A percentile compares a stretch with the other conserved stretches of the same genome.
Conservation (phyloP, 1,284 basidiomycete genomes). For the Athelia psychrophila region DNA sequence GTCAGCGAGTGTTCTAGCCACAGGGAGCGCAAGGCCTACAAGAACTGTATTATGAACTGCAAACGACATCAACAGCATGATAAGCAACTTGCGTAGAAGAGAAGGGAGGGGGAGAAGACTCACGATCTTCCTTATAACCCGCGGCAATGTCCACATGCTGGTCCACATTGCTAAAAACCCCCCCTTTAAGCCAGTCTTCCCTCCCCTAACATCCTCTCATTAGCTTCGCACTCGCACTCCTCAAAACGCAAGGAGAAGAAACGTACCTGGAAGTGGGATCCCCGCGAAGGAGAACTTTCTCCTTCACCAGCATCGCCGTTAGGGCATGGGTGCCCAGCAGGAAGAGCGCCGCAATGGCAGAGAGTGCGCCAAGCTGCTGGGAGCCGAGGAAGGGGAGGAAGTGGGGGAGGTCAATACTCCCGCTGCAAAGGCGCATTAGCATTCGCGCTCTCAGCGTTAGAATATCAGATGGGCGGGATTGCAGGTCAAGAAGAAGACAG, state of each 20-base stretch:
- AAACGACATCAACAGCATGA: constrained; percentile 6
- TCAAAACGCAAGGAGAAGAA: background rate
- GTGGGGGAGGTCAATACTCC: constrained; percentile 38
- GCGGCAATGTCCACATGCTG: constrained; percentile 68
- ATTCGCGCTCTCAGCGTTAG: background rate
- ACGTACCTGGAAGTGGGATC: background rate
- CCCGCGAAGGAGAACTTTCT: background rate
- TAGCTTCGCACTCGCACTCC: too few species aligned
- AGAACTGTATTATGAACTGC: constrained; percentile 82
- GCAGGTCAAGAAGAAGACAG: background rate
- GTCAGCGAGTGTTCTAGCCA: too few species aligned
- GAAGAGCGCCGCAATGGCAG: constrained; percentile 39
- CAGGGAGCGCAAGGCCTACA: too few species aligned
- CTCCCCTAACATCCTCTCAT: background rate
- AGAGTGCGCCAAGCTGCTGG: constrained; percentile 48
- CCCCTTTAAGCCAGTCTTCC: constrained; percentile 32
- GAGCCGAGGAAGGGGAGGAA: constrained; percentile 38
- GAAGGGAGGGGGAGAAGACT: constrained; percentile 28
- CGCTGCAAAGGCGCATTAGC: constrained; percentile 13
- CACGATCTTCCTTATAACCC: constrained; percentile 78
- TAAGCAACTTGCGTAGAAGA: too few species aligned
- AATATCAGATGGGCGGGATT: background rate
- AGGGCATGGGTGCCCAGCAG: constrained; percentile 36
- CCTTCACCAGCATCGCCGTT: constrained; percentile 7
- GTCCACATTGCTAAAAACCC: constrained; percentile 66